Evolutionary conservation across 768 basidiomycete genomes (phyloP), one percentile per base, ranked within the genome.

Genomic region (Lyophyllum semitale): DNA sequence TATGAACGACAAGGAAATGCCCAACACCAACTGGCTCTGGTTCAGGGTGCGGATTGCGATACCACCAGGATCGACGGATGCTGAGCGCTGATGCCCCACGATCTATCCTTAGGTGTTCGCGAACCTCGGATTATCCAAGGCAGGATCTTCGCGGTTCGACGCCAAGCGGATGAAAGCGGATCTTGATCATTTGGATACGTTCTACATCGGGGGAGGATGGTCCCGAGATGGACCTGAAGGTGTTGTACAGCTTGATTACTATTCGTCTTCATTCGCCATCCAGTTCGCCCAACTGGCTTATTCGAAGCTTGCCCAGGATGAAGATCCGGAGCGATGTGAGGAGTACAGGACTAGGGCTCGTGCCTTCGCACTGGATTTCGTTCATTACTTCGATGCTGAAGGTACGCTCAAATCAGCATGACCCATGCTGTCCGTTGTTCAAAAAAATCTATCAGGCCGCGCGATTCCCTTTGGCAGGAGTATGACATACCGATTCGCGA

Each of bases 1-100:
- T 0, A 89, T 91, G 80, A 91, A 89, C 64, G 85, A 87, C 68
- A 90, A 89, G 74, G 81, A 86, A 58, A 90, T 91, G 88, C 88
- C 88, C 23, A 87, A 90, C 64, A 90, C 88, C 7, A 91, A 91
- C 63, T 90, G 89, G 88, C 75, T 92, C 6, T 91, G 89, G 89
- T 91, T 91, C 71, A 77, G 88, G 54, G 88, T 84, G 81, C 26
- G 26, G 8, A 33, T 15, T 32, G 29, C 18, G 30, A 32, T 20
- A n/a, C 15, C 44, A 37, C 15, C 33, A 29, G 4, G 27, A 8
- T 25, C 18, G 20, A 2, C 4, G 48, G 23, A 27, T 20, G 3
- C 32, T 53, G 18, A 56, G n/a, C n/a, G n/a, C n/a, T n/a, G n/a
- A n/a, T n/a, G n/a, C n/a, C 35, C 15, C n/a, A 12, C 40, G 12